These are phyloP conservation scores for Botrytis aclada DNA, from an alignment of 2,329 filamentous ascomycete species.

Conservation along the genomic window DNA sequence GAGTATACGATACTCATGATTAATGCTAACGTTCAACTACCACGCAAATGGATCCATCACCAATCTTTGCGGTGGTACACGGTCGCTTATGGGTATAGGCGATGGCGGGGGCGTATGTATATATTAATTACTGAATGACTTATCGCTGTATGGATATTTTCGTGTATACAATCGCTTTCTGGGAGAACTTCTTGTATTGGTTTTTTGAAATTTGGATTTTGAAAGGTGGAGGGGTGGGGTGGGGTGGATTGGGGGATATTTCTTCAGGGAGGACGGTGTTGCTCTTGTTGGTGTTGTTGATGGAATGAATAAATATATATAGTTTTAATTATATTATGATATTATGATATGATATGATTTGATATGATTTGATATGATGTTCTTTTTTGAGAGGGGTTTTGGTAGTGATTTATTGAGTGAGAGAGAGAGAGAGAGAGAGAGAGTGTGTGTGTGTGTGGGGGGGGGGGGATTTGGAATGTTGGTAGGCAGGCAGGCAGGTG, in stretches of 20 bases:
- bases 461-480: too few relatives aligned
- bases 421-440: too few relatives aligned
- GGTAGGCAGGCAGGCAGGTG: too few relatives aligned
- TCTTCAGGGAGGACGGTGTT: background rate
- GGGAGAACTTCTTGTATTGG: background rate
- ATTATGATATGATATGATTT: background rate
- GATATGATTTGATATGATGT: background rate
- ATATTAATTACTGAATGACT: background rate
- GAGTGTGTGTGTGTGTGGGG: too few relatives aligned
- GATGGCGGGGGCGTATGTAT: background rate
- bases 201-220: background rate
- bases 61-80: background rate
- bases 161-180: background rate
- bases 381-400: background rate
- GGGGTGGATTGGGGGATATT: background rate
- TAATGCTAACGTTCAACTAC: background rate
- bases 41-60: background rate
- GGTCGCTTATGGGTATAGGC: background rate
- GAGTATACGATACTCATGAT: constrained; percentile 3
- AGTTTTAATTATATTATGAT: background rate
- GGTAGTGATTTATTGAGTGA: background rate
- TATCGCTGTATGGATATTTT: background rate
- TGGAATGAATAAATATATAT: background rate
- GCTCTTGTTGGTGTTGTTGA: background rate
- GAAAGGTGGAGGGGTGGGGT: background rate